Conservation (phyloP, 1,284 basidiomycete species). For the Papiliotrema fonsecae region DNA sequence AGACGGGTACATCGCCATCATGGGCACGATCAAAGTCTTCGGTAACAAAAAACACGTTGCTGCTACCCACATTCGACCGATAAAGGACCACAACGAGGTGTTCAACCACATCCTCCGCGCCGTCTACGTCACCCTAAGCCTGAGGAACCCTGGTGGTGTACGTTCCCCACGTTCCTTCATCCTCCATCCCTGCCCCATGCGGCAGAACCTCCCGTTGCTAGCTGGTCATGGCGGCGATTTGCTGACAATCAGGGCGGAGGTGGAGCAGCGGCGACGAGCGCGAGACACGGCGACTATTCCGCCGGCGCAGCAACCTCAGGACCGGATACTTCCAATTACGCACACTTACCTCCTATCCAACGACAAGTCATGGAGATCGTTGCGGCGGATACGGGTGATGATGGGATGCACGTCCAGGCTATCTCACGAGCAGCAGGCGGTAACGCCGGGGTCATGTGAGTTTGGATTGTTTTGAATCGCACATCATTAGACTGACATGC, state of each 20-base stretch:
- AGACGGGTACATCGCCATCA: conserved; percentile 73
- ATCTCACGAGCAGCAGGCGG: conserved; percentile 51
- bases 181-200: too few relatives aligned
- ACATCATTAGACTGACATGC: conserved; percentile 10
- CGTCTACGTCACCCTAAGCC: conserved; percentile 51
- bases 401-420: conserved; percentile 61
- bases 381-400: conserved; percentile 44
- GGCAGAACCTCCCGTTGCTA: too few relatives aligned
- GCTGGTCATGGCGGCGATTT: not conserved
- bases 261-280: not conserved
- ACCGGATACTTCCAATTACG: conserved; percentile 41
- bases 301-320: conserved; percentile 14
- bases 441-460: conserved; percentile 49
- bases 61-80: conserved; percentile 63
- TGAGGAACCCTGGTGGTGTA: conserved; percentile 50
- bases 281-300: conserved; percentile 32
- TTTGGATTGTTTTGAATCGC: not conserved
- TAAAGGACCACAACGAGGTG: conserved; percentile 72
- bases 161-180: too few relatives aligned
- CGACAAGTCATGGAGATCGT: conserved; percentile 63
- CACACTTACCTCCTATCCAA: conserved; percentile 60
- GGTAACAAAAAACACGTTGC: conserved; percentile 77
- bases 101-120: conserved; percentile 70
- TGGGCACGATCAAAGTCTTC: conserved; percentile 86
- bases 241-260: conserved; percentile 5